Evolutionary conservation across 169 alveolate genomes (phyloP), one percentile per base, ranked within the genome.

Genomic region (Besnoitia besnoiti): DNA sequence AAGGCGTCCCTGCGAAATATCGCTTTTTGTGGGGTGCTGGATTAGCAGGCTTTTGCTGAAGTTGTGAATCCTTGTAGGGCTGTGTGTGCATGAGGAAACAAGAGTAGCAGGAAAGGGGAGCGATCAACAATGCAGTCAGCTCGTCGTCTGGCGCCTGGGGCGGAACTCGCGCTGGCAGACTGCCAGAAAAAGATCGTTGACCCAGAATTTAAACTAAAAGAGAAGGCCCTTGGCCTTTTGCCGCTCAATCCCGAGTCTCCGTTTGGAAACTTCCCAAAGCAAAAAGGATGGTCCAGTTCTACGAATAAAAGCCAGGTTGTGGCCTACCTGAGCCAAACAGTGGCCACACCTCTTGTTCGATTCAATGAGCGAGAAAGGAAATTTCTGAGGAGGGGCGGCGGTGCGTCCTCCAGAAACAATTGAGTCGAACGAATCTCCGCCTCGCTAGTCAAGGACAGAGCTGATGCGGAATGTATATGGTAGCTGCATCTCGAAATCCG

Each of bases 211-310:
- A 77, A 73, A n/a, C 8, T 51, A 0, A 84, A 76, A 37, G 94
- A 94, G 55, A 89, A 85, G 89, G 84, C 59, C 24, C 35, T 61
- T 16, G 95, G 95, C 95, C 97, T 73, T 96, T 92, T 85, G 47
- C 97, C 97, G n/a, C 55, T 92, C 82, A 95, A 95, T 89, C 95
- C 95, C 42, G 98, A 98, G 91, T 96, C 98, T 27, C 98, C 98
- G 5, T 98, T 98, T 89, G 99, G 99, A 21, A 98, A 97, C 94
- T 98, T 97, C 95, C 99, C 99, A 0, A 94, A 90, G 77, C 98
- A 96, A 30, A 35, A 51, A 42, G 67, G 82, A 24, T 44, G 19
- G 42, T 95, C 95, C 93, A 49, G 96, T 30, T 98, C 98, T 7
- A 93, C 91, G 62, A 91, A 95, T 85, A 91, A 94, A 19, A 85